Base-by-base conservation (phyloP, 768 basidiomycete genomes). In the Tricholoma flavovirens region DNA sequence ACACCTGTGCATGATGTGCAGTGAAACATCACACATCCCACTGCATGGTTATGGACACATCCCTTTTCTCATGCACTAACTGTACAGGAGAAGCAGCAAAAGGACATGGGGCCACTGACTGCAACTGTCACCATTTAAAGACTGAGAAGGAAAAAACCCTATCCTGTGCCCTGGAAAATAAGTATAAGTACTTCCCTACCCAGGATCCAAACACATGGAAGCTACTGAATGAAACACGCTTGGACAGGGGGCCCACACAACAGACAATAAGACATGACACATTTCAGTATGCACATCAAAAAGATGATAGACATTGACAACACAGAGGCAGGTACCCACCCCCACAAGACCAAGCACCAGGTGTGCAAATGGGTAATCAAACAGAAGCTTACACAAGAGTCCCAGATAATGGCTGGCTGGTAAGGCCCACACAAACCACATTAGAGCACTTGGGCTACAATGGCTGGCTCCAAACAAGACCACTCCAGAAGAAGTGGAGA, bases 41-140 rank as follows among this genome's bases (percentile, higher is more conserved):
- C 12, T 65, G 71, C 61, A 43, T 29, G 3, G 38, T 43, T 8
- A 15, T 1, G 7, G 59, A 63, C 15, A 56, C 51, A 2, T 43
- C 33, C 11, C n/a, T 40, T 1, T 24, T 35, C 0, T 51, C 48
- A 7, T 73, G 70, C 51, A 51, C 56, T 0, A 69, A 70, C 55
- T 71, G 71, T 62, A 57, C 48, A n/a, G 22, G 10, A 0, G n/a
- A 14, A 0, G 70, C 5, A 12, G 19, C 35, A 1, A 36, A 6
- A 9, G 55, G 68, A 3, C 72, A 73, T 49, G 65, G 67, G 0
- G 59, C 70, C 0, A 68, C 66, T 33, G 64, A 70, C 51, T 14
- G 66, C 0, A n/a, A 21, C 15, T 56, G 55, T 54, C 66, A 66
- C 0, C 17, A 52, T 0, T 67, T 66, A 56, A 10, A 24, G 4